Percentiles rank a stretch among this genome's conserved stretches.
phyloP scores from a whole-genome alignment of 2,329 filamentous ascomycete species.

The Colletotrichum lini region DNA sequence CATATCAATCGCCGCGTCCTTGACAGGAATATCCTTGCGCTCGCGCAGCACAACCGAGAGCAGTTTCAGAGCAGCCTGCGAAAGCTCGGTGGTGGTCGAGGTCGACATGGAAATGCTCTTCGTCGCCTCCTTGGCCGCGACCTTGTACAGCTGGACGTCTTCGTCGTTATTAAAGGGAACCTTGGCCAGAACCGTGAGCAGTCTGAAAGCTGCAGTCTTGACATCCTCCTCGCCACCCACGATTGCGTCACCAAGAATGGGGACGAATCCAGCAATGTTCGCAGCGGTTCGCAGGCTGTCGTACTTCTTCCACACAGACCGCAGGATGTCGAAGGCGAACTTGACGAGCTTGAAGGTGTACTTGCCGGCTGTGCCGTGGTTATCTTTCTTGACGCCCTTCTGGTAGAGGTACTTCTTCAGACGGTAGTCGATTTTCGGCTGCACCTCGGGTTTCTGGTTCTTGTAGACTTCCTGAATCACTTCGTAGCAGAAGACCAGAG shows the following conservation, averaged over 20 bases:
- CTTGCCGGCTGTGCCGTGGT: conserved; percentile 80
- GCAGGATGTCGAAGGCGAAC: conserved; percentile 89
- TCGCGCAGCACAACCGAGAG: conserved; percentile 89
- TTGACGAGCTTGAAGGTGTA: conserved; percentile 89
- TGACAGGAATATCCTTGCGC: conserved; percentile 80
- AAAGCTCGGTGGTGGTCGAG: conserved; percentile 84
- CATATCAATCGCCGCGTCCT: conserved; percentile 86
- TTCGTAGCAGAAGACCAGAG: conserved; percentile 95
- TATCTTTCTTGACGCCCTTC: conserved; percentile 81
- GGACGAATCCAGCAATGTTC: conserved; percentile 89
- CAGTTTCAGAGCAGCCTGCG: conserved; percentile 91
- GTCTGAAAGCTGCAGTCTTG: conserved; percentile 86
- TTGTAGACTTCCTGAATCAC: conserved; percentile 90
- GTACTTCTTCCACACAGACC: conserved; percentile 88
- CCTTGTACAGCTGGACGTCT: conserved; percentile 74
- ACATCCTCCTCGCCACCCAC: conserved; percentile 92
- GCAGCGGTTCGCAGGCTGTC: conserved; percentile 82
- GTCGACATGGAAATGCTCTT: conserved; percentile 83
- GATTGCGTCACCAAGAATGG: conserved; percentile 89
- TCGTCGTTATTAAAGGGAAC: conserved; percentile 83
- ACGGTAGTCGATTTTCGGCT: conserved; percentile 72
- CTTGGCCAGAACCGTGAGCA: conserved; percentile 88
- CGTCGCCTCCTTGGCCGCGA: conserved; percentile 89
- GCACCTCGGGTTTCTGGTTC: conserved; percentile 66
- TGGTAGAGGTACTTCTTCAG: conserved; percentile 85